These are phyloP conservation scores for Lathyrus tuberosus DNA, from an alignment of 306 rosid species.

Conservation along the genomic window DNA sequence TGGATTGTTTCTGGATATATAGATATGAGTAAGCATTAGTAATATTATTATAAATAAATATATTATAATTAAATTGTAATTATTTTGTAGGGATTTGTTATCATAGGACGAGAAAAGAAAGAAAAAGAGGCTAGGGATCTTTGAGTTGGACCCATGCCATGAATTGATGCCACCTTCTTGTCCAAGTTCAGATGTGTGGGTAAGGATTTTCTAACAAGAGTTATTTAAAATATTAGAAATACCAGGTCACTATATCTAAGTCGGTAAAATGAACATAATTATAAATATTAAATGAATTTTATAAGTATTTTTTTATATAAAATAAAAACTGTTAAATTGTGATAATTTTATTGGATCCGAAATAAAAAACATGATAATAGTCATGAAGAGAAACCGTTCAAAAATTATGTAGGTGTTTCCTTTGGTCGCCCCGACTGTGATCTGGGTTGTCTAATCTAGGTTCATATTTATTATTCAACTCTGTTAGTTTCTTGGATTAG, in stretches of 20 bases:
- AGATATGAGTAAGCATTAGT: not conserved
- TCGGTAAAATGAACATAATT: not conserved
- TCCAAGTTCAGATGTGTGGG: conserved; percentile 11
- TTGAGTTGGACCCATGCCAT: not conserved
- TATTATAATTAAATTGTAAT: not conserved
- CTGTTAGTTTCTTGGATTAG: too few species aligned
- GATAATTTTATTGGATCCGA: too few species aligned
- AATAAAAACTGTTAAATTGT: too few species aligned
- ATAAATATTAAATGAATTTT: too few species aligned
- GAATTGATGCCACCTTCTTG: conserved; percentile 12
- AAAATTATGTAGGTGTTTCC: too few species aligned
- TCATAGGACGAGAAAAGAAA: conserved; percentile 5
- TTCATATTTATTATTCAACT: too few species aligned
- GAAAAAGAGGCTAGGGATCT: not conserved
- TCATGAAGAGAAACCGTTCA: too few species aligned
- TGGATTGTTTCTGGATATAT: conserved; percentile 4
- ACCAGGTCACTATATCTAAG: not conserved
- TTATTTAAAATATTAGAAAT: not conserved
- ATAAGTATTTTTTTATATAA: too few species aligned
- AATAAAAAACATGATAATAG: too few species aligned
- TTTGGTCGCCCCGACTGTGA: too few species aligned
- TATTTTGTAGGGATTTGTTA: not conserved
- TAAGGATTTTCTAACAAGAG: not conserved
- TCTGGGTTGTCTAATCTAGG: too few species aligned
- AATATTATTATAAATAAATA: not conserved